Evolutionary conservation across 805 yeast species (phyloP).

Genomic region (Nematodospora valgi): DNA sequence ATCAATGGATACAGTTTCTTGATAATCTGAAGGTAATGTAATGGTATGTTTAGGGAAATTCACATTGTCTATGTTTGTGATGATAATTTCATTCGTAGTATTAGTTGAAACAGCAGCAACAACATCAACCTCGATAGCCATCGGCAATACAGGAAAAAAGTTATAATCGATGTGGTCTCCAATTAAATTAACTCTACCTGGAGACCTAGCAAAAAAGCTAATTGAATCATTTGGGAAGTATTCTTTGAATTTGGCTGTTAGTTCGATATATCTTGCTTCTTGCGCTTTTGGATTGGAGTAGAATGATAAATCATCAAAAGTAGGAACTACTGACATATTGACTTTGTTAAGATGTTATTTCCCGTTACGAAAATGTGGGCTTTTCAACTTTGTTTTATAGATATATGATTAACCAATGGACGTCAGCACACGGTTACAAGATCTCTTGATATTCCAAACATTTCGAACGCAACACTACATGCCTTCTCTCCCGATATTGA

Average conservation of each 20-base stretch:
- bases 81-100: constrained; percentile 23
- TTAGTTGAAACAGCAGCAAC: constrained; percentile 46
- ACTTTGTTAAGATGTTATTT: no score
- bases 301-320: constrained; percentile 29
- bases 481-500: no score
- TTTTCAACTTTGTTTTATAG: no score
- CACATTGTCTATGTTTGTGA: constrained; percentile 28
- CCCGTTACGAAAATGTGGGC: not conserved
- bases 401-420: no score
- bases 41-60: constrained; percentile 34
- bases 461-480: no score
- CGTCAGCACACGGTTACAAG: no score
- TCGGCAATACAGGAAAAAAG: constrained; percentile 64
- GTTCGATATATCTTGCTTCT: constrained; percentile 21
- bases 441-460: no score
- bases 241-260: constrained; percentile 20
- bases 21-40: constrained; percentile 32
- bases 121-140: constrained; percentile 67
- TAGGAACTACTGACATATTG: constrained; percentile 28
- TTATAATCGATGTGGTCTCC: constrained; percentile 77
- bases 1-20: constrained; percentile 34
- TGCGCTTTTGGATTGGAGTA: constrained; percentile 29
- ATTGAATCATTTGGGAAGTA: constrained; percentile 26
- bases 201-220: constrained; percentile 56
- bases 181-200: constrained; percentile 73